Conservation (phyloP, 768 basidiomycete species). For the Saitozyma podzolica region DNA sequence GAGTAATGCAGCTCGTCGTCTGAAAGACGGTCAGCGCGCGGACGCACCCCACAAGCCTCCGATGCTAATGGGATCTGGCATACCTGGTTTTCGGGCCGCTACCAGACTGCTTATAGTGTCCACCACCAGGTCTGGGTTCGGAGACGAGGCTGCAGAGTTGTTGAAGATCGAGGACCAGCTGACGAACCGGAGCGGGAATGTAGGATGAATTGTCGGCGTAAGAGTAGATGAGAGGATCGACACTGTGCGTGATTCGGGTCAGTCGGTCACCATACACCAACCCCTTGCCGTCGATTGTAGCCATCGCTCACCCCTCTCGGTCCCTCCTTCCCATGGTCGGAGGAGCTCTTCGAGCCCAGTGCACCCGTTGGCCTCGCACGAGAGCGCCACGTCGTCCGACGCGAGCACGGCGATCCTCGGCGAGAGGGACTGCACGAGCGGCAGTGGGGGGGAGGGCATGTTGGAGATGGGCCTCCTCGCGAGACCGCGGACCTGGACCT, state of each 20-base stretch:
- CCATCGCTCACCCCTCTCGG: slow-evolving; percentile 44
- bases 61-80: no score
- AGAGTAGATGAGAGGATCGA: slow-evolving; percentile 47
- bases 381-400: slow-evolving; percentile 43
- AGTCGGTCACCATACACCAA: background rate
- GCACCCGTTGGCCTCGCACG: slow-evolving; percentile 50
- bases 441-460: slow-evolving; percentile 48
- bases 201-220: slow-evolving; percentile 47
- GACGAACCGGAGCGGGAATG: slow-evolving; percentile 49
- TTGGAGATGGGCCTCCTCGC: background rate
- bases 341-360: slow-evolving; percentile 49
- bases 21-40: slow-evolving; percentile 10
- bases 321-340: slow-evolving; percentile 48
- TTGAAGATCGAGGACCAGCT: slow-evolving; percentile 34
- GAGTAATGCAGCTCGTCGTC: slow-evolving; percentile 49
- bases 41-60: no score
- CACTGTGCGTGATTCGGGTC: slow-evolving; percentile 19
- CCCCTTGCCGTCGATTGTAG: background rate
- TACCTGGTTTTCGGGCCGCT: slow-evolving; percentile 36
- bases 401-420: slow-evolving; percentile 48
- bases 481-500: no score
- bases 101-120: slow-evolving; percentile 47
- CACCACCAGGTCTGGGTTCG: slow-evolving; percentile 44
- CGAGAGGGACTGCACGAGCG: slow-evolving; percentile 48
- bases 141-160: slow-evolving; percentile 27